Evolutionary conservation across 169 alveolate species (phyloP), one percentile per base, ranked within the genome.

Genomic region (Babesia bovis): DNA sequence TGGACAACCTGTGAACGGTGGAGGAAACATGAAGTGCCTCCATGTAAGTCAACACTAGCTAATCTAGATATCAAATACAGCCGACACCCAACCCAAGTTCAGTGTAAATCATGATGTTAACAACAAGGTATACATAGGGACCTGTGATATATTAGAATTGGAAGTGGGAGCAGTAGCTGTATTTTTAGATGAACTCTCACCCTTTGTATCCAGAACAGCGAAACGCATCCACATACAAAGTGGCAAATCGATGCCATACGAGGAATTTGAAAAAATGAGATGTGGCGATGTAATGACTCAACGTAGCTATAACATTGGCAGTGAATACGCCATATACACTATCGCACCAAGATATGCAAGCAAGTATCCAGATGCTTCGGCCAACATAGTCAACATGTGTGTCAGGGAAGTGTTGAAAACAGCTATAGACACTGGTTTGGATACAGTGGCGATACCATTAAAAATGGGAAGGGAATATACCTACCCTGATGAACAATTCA

Each of bases 311-410:
- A 77, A 77, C 67, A 66, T 77, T 51, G 82, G 82, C 57, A 66
- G 74, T 47, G 73, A 56, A 30, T 35, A 77, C 49, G 85, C 45
- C 0, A 38, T 66, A 9, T 77, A 60, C 59, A 76, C 82, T 33
- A 56, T 66, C 60, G 21, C 63, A 41, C 71, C 75, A n/a, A 50
- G 74, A 35, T 77, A 28, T 47, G 65, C 85, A 38, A 28, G 42
- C 40, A 77, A 77, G 67, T 77, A 67, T 47, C 85, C 66, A n/a
- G 85, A 77, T 25, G 85, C 85, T 44, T 77, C 82, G 17, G 66
- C 68, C 25, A 77, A 77, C 35, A 66, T 77, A 1, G 47, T 77
- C 38, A 67, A 66, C 66, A 77, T 59, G 75, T 36, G 75, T 17
- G 63, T 77, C 32, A 40, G 85, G 3, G 74, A 77, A 19, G 33